These are phyloP conservation scores for Metschnikowia colocasiae DNA, from an alignment of 805 yeast species.

Conservation along the genomic window DNA sequence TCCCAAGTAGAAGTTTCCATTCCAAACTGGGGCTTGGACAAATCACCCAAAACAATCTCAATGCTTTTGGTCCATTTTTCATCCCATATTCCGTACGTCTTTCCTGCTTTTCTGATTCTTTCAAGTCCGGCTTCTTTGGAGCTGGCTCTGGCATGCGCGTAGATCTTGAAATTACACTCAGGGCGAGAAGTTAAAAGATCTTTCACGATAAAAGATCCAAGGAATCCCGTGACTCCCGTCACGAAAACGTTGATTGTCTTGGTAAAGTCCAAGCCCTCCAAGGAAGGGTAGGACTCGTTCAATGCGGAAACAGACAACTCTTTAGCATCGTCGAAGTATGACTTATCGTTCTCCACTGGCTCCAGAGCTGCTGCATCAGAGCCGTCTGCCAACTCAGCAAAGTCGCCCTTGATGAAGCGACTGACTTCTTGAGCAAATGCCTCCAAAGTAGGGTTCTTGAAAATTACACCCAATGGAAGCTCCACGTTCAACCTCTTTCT, in stretches of 20 bases:
- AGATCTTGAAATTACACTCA: constrained; percentile 51
- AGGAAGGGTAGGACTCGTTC: constrained; percentile 44
- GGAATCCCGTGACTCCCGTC: constrained; percentile 95
- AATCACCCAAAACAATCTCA: constrained; percentile 77
- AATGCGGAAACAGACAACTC: constrained; percentile 41
- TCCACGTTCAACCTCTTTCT: constrained; percentile 75
- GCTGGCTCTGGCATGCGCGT: constrained; percentile 89
- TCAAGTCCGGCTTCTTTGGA: constrained; percentile 65
- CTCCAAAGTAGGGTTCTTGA: constrained; percentile 82
- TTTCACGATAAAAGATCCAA: constrained; percentile 83
- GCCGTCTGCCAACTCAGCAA: constrained; percentile 40
- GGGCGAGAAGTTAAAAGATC: constrained; percentile 63
- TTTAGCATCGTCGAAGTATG: constrained; percentile 73
- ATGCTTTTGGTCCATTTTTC: constrained; percentile 55
- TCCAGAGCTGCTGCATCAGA: constrained; percentile 14
- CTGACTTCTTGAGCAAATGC: constrained; percentile 74
- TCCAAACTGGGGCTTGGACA: constrained; percentile 73
- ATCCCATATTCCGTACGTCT: constrained; percentile 79
- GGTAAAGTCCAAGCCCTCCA: constrained; percentile 31
- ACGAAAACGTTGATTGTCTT: constrained; percentile 61
- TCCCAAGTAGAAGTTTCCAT: constrained; percentile 55
- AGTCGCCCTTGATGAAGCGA: constrained; percentile 48
- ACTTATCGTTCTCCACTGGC: constrained; percentile 4
- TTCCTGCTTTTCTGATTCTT: constrained; percentile 71
- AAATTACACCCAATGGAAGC: constrained; percentile 84